A percentile compares a stretch with the other conserved stretches of the same genome.
phyloP scores from a whole-genome alignment of 768 basidiomycete genomes.

The Russula earlei region DNA sequence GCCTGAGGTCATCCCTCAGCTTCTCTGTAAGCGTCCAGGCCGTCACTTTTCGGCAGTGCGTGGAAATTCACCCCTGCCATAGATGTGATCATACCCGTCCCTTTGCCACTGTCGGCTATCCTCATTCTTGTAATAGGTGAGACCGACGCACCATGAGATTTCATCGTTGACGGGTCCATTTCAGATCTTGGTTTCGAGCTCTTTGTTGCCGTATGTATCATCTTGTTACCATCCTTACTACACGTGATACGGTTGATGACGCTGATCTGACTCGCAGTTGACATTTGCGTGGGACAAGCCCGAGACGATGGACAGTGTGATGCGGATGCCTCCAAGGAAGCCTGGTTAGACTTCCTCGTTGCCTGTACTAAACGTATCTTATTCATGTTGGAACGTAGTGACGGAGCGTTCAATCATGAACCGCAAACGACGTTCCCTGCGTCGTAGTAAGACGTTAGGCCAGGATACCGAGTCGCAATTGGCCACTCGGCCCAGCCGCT shows the following conservation, averaged over 20 bases:
- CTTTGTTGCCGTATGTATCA: slow-evolving; percentile 46
- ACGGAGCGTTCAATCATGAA: slow-evolving; percentile 44
- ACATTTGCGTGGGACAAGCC: slow-evolving; percentile 69
- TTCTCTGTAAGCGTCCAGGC: slow-evolving; percentile 39
- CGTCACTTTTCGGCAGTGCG: background rate
- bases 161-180: background rate
- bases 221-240: background rate
- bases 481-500: slow-evolving; percentile 33
- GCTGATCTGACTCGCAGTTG: slow-evolving; percentile 30
- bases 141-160: slow-evolving; percentile 11
- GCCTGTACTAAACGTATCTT: background rate
- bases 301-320: slow-evolving; percentile 53
- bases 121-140: slow-evolving; percentile 61
- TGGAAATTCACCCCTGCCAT: background rate
- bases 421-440: slow-evolving; percentile 48
- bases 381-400: slow-evolving; percentile 29
- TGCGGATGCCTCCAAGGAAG: slow-evolving; percentile 58
- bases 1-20: slow-evolving; percentile 59
- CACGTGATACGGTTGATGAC: background rate
- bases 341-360: slow-evolving; percentile 35
- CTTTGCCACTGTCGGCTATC: slow-evolving; percentile 57
- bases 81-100: slow-evolving; percentile 63
- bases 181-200: slow-evolving; percentile 66
- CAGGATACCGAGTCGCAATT: slow-evolving; percentile 46
- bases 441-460: slow-evolving; percentile 43